phyloP scores from a whole-genome alignment of 78 protist species.

The Acrasis kona region DNA sequence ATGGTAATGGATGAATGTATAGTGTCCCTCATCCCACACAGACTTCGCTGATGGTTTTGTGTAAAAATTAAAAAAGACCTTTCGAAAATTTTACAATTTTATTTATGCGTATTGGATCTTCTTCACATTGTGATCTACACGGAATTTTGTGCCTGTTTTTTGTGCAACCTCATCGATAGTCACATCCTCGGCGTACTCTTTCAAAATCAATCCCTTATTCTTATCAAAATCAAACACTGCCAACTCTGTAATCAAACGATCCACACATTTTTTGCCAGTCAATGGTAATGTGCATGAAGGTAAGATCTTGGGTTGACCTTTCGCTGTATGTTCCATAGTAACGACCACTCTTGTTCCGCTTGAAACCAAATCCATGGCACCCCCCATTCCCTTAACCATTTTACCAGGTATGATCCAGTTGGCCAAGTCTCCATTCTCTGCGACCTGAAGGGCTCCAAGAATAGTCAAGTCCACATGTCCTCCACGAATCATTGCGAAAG shows the following conservation, averaged over 20 bases:
- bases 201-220: slow-evolving; percentile 9
- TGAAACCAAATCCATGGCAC: slow-evolving; percentile 93
- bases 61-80: too few relatives aligned
- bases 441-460: slow-evolving; percentile 90
- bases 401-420: slow-evolving; percentile 95
- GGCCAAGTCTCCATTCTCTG: slow-evolving; percentile 85
- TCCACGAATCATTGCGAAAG: slow-evolving; percentile 94
- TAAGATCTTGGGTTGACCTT: slow-evolving; percentile 82
- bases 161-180: slow-evolving; percentile 38
- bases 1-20: too few relatives aligned
- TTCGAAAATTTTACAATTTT: too few relatives aligned
- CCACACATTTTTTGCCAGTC: slow-evolving; percentile 73
- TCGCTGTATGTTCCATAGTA: slow-evolving; percentile 90
- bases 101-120: slow-evolving; percentile 21
- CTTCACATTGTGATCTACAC: slow-evolving; percentile 5
- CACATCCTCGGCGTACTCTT: slow-evolving; percentile 51
- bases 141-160: slow-evolving; percentile 14
- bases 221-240: slow-evolving; percentile 36
- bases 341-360: slow-evolving; percentile 80
- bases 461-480: slow-evolving; percentile 67
- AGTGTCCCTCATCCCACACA: too few relatives aligned
- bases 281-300: slow-evolving; percentile 75
- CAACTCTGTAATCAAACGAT: slow-evolving; percentile 82
- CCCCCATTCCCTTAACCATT: slow-evolving; percentile 97
- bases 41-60: too few relatives aligned